Percentiles rank a stretch among this genome's conserved stretches.
These are phyloP conservation scores for Myxozyma udenii DNA, from an alignment of 805 yeast species.

Conservation along the genomic window DNA sequence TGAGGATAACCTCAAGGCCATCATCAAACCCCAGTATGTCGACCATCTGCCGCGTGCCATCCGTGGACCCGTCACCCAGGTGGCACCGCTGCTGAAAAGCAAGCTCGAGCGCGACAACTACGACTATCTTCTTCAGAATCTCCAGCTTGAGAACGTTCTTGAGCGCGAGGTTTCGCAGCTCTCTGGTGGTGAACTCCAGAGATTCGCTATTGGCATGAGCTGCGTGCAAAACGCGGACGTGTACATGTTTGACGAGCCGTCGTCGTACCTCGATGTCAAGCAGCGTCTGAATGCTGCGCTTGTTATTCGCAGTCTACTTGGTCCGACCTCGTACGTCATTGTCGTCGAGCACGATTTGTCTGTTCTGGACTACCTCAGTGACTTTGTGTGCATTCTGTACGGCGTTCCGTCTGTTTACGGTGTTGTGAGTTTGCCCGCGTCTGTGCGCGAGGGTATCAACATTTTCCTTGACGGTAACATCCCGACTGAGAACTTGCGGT, in stretches of 20 bases:
- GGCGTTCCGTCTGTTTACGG: conserved; percentile 99
- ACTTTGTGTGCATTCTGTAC: conserved; percentile 91
- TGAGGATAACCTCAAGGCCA: conserved; percentile 93
- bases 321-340: conserved; percentile 72
- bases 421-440: conserved; percentile 93
- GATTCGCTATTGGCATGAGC: conserved; percentile 97
- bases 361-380: conserved; percentile 93
- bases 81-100: conserved; percentile 75
- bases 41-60: conserved; percentile 96
- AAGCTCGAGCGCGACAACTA: conserved; percentile 69
- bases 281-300: conserved; percentile 98
- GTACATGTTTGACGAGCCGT: conserved; percentile 99
- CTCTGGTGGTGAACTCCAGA: conserved; percentile 98
- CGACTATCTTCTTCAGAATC: conserved; percentile 59
- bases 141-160: conserved; percentile 74
- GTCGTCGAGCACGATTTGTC: conserved; percentile 99
- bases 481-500: conserved; percentile 94
- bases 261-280: conserved; percentile 96
- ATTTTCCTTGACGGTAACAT: conserved; percentile 97
- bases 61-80: conserved; percentile 82
- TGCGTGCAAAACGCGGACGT: conserved; percentile 93
- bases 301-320: conserved; percentile 81
- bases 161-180: conserved; percentile 84
- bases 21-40: conserved; percentile 97
- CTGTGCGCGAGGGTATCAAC: conserved; percentile 98